phyloP scores from a whole-genome alignment of 148 eudicot genomes.

The Rhododendron molle region DNA sequence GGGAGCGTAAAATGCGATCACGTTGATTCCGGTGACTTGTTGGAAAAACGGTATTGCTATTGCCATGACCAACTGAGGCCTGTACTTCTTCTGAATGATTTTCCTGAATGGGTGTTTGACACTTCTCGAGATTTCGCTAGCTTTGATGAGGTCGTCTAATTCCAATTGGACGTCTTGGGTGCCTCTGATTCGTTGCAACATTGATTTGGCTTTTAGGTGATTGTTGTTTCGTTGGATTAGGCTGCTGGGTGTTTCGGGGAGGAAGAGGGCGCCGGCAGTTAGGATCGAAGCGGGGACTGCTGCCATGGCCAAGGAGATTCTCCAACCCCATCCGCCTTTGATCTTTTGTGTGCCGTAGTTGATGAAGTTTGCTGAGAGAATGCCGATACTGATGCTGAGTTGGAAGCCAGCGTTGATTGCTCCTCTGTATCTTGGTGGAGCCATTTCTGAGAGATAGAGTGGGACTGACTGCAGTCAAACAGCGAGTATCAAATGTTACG shows the following conservation, averaged over 20 bases:
- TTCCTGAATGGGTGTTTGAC: not conserved
- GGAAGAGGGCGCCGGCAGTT: not conserved
- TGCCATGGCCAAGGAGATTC: slow-evolving; percentile 29
- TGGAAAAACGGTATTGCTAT: not conserved
- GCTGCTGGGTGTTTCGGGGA: slow-evolving; percentile 11
- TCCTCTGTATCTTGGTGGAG: not conserved
- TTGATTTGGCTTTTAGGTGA: not conserved
- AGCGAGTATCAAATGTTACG: not conserved
- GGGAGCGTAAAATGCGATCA: not conserved
- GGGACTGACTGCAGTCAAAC: not conserved
- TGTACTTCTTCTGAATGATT: not conserved
- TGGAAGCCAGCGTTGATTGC: not conserved
- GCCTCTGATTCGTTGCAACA: slow-evolving; percentile 2
- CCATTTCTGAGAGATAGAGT: not conserved
- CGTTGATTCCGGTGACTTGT: not conserved
- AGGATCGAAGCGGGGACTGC: not conserved
- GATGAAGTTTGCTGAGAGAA: not conserved
- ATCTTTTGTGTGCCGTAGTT: slow-evolving; percentile 1
- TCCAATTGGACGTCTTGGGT: not conserved
- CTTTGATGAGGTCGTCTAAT: not conserved
- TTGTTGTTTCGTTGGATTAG: not conserved
- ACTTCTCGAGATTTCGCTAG: not conserved
- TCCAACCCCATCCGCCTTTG: slow-evolving; percentile 25
- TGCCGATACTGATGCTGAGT: not conserved
- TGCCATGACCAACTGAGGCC: not conserved